Evolutionary conservation across 2,329 filamentous ascomycete genomes (phyloP).

Genomic region (Penicillium brevicompactum): DNA sequence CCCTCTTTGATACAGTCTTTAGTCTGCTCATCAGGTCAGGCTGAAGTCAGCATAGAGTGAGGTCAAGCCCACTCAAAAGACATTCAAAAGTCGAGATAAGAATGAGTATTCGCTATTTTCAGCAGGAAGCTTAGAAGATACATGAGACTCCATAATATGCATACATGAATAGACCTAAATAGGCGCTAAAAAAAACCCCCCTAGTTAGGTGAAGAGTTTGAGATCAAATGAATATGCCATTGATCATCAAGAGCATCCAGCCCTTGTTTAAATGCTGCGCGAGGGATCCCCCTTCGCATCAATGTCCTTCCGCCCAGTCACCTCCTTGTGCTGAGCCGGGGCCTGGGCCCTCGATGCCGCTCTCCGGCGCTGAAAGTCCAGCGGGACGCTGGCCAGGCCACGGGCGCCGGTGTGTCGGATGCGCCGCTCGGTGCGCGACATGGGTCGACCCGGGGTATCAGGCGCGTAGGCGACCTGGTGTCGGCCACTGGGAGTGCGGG

Average conservation of each 20-base stretch:
- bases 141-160: neutral
- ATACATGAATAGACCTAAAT: neutral
- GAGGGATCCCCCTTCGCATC: neutral
- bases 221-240: neutral
- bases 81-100: neutral
- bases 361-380: conserved; percentile 31
- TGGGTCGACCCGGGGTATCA: conserved; percentile 37
- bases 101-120: neutral
- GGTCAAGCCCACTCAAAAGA: too few species aligned
- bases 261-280: neutral
- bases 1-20: neutral
- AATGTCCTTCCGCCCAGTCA: neutral
- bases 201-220: neutral
- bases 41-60: neutral
- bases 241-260: neutral
- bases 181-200: neutral
- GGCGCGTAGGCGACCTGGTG: conserved; percentile 46
- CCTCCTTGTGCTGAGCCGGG: neutral
- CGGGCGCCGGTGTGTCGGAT: conserved; percentile 46
- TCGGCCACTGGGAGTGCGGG: conserved; percentile 21
- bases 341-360: conserved; percentile 6
- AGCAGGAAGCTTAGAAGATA: neutral
- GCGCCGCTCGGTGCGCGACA: conserved; percentile 48
- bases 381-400: conserved; percentile 45
- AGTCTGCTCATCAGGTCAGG: neutral